These are phyloP conservation scores for Trichoderma lentiforme DNA, from an alignment of 2,329 filamentous ascomycete genomes.

Conservation along the genomic window DNA sequence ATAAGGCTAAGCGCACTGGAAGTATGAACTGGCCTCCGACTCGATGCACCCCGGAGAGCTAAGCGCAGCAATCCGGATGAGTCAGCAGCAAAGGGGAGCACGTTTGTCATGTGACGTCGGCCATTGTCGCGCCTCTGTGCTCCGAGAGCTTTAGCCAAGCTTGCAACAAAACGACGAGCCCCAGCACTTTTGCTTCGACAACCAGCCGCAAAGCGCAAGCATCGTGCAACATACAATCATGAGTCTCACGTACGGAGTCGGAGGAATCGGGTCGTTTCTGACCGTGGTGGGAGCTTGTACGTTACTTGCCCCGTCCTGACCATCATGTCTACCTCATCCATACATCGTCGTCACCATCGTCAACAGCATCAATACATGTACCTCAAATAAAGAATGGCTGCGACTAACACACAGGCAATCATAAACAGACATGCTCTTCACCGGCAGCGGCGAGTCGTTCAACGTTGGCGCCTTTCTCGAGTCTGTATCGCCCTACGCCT, in stretches of 20 bases:
- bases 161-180: conserved; percentile 19
- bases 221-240: conserved; percentile 44
- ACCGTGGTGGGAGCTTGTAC: conserved; percentile 75
- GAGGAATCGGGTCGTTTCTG: conserved; percentile 65
- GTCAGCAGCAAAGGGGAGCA: conserved; percentile 22
- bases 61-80: conserved; percentile 23
- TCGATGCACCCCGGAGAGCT: neutral
- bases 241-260: conserved; percentile 69
- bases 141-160: conserved; percentile 23
- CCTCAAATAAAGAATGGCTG: neutral
- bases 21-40: conserved; percentile 3
- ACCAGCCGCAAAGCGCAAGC: conserved; percentile 21
- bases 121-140: conserved; percentile 23
- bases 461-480: conserved; percentile 96
- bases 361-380: neutral
- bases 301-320: conserved; percentile 51
- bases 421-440: conserved; percentile 92
- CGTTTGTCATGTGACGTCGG: conserved; percentile 38
- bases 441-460: conserved; percentile 91
- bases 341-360: neutral
- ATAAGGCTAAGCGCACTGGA: neutral
- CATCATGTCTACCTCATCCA: too few relatives aligned
- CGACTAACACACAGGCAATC: neutral
- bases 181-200: conserved; percentile 22
- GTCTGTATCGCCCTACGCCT: conserved; percentile 88